Evolutionary conservation across 2,329 filamentous ascomycete genomes (phyloP).

Genomic region (Knufia petricola): DNA sequence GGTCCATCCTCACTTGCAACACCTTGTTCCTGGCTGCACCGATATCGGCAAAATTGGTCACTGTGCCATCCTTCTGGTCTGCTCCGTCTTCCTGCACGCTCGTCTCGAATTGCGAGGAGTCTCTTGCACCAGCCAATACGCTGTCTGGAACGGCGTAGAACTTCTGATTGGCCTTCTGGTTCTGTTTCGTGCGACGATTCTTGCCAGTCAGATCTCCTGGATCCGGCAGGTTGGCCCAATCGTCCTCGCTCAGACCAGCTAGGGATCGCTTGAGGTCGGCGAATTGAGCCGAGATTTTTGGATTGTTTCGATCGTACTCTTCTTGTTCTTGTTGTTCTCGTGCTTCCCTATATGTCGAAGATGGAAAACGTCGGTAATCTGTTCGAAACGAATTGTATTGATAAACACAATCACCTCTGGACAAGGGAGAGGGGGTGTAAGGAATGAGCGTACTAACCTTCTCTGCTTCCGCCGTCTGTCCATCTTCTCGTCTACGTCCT

Average conservation of each 20-base stretch:
- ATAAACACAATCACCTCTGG: conserved; percentile 48
- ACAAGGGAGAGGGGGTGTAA: conserved; percentile 13
- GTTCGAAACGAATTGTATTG: conserved; percentile 55
- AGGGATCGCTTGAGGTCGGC: conserved; percentile 88
- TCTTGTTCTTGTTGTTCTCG: conserved; percentile 84
- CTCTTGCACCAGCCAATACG: conserved; percentile 77
- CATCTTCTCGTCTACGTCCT: conserved; percentile 95
- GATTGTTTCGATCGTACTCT: conserved; percentile 94
- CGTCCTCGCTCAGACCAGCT: conserved; percentile 80
- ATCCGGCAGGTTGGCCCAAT: conserved; percentile 92
- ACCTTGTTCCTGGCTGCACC: conserved; percentile 94
- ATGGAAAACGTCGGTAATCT: conserved; percentile 65
- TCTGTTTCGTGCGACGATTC: conserved; percentile 76
- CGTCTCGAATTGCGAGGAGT: conserved; percentile 71
- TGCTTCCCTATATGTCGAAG: conserved; percentile 65
- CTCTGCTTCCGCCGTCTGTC: conserved; percentile 74
- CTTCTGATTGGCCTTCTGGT: conserved; percentile 54
- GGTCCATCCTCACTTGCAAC: conserved; percentile 83
- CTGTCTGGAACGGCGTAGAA: conserved; percentile 98
- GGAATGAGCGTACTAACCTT: conserved; percentile 56
- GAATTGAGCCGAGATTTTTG: conserved; percentile 96
- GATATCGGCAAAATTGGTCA: conserved; percentile 97
- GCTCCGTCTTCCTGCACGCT: conserved; percentile 74
- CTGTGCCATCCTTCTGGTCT: conserved; percentile 64
- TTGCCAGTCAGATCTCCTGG: conserved; percentile 94